Evolutionary conservation across 805 yeast genomes (phyloP).

Genomic region (Teunomyces tritomae): DNA sequence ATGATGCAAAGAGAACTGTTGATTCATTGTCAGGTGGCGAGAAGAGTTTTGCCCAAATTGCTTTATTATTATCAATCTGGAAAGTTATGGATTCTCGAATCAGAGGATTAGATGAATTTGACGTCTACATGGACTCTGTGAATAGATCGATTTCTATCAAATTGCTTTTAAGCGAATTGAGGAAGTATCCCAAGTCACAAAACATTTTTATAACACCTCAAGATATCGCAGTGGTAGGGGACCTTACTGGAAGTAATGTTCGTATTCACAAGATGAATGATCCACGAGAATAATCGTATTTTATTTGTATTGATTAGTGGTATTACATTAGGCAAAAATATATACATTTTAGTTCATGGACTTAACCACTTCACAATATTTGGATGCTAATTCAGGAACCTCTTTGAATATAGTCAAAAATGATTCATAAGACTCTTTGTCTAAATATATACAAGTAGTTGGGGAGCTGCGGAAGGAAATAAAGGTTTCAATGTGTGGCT

Average conservation of each 20-base stretch:
- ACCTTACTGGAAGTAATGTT: conserved; percentile 51
- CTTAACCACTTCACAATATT: conserved; percentile 2
- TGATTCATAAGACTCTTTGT: background rate
- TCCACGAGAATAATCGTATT: conserved; percentile 24
- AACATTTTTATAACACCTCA: conserved; percentile 94
- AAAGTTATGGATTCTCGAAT: conserved; percentile 83
- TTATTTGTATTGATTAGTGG: background rate
- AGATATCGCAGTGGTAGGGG: conserved; percentile 73
- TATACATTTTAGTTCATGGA: conserved; percentile 1
- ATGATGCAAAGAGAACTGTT: conserved; percentile 60
- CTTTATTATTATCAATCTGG: conserved; percentile 88
- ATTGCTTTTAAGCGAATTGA: conserved; percentile 66
- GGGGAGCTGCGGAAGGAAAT: conserved; percentile 1
- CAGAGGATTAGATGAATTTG: conserved; percentile 93
- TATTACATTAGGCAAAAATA: background rate
- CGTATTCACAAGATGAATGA: conserved; percentile 58
- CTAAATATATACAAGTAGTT: background rate
- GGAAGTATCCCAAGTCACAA: conserved; percentile 67
- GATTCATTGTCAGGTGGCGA: conserved; percentile 95
- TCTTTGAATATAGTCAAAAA: background rate
- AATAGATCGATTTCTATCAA: conserved; percentile 78
- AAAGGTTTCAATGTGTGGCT: background rate
- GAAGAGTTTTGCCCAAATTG: conserved; percentile 88
- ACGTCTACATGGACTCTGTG: conserved; percentile 95
- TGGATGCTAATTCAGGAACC: background rate